Percentiles rank a stretch among this genome's conserved stretches.
These are phyloP conservation scores for Penstemon barbatus DNA, from an alignment of 257 asterid species.

Conservation along the genomic window DNA sequence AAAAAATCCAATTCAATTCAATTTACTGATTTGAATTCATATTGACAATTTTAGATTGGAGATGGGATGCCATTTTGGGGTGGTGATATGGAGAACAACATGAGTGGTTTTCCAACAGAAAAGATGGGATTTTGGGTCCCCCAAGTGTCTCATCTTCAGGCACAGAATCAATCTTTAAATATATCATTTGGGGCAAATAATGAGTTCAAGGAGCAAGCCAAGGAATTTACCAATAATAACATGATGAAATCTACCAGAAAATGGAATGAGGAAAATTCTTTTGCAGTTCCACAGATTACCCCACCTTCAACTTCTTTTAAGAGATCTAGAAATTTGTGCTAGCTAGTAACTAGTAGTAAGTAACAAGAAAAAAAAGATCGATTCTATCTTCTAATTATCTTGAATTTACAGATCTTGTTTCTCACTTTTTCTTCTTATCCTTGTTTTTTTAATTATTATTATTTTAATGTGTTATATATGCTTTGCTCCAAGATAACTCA, in stretches of 20 bases:
- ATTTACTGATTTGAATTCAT: background rate
- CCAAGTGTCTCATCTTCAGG: slow-evolving; percentile 41
- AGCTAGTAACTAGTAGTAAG: background rate
- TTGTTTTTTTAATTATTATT: background rate
- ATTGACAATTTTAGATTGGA: slow-evolving; percentile 36
- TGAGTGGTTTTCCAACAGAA: slow-evolving; percentile 38
- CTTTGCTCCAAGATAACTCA: slow-evolving; percentile 6
- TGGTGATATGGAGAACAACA: slow-evolving; percentile 34
- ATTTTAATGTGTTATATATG: slow-evolving; percentile 23
- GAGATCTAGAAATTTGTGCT: slow-evolving; percentile 56
- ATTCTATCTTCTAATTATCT: background rate
- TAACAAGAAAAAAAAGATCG: background rate
- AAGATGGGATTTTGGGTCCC: slow-evolving; percentile 71
- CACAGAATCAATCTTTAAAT: slow-evolving; percentile 37
- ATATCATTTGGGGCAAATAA: slow-evolving; percentile 41
- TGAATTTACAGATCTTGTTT: slow-evolving; percentile 15
- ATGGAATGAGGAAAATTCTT: slow-evolving; percentile 56
- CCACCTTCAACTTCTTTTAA: slow-evolving; percentile 45
- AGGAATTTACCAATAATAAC: slow-evolving; percentile 29
- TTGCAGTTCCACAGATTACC: slow-evolving; percentile 78
- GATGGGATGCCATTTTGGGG: slow-evolving; percentile 62
- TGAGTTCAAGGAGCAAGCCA: slow-evolving; percentile 39
- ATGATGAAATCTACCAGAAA: slow-evolving; percentile 44
- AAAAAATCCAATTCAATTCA: background rate
- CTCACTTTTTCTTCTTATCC: background rate